A percentile compares a stretch with the other conserved stretches of the same genome.
phyloP scores from a whole-genome alignment of 2,329 filamentous ascomycete genomes.

The Apiospora sp. region DNA sequence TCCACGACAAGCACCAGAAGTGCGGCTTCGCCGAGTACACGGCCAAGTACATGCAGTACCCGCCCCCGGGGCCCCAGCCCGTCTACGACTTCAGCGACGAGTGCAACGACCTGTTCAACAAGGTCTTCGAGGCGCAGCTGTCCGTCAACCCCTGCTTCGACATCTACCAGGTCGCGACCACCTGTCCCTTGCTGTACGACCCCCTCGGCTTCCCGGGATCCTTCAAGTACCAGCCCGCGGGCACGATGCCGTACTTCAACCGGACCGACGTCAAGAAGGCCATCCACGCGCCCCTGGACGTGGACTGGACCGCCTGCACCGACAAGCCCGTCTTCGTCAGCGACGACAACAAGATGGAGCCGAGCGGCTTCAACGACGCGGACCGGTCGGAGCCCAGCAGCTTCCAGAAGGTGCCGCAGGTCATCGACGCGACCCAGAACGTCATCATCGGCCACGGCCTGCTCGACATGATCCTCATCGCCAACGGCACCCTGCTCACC shows the following conservation, averaged over 20 bases:
- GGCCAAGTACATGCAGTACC: slow-evolving; percentile 66
- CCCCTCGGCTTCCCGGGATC: slow-evolving; percentile 64
- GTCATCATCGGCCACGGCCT: slow-evolving; percentile 78
- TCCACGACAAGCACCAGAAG: slow-evolving; percentile 56
- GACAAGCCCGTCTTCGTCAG: slow-evolving; percentile 46
- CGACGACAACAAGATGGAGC: slow-evolving; percentile 50
- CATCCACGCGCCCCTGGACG: slow-evolving; percentile 66
- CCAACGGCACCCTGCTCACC: slow-evolving; percentile 73
- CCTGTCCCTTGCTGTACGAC: slow-evolving; percentile 73
- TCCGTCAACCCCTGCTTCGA: slow-evolving; percentile 74
- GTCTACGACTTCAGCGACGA: slow-evolving; percentile 51
- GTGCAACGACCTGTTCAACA: slow-evolving; percentile 62
- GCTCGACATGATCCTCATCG: slow-evolving; percentile 72
- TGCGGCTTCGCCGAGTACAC: slow-evolving; percentile 67
- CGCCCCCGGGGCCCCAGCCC: slow-evolving; percentile 65
- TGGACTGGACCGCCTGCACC: slow-evolving; percentile 39
- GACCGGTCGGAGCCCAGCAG: slow-evolving; percentile 50
- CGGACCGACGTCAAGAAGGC: slow-evolving; percentile 73
- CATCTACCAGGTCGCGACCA: slow-evolving; percentile 71
- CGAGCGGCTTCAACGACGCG: slow-evolving; percentile 52
- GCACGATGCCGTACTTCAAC: slow-evolving; percentile 73
- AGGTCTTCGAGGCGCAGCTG: slow-evolving; percentile 58
- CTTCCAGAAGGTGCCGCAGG: slow-evolving; percentile 68
- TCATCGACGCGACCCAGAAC: slow-evolving; percentile 77
- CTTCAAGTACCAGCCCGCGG: slow-evolving; percentile 68